phyloP scores from a whole-genome alignment of 78 protist genomes.

The Guillardia theta region DNA sequence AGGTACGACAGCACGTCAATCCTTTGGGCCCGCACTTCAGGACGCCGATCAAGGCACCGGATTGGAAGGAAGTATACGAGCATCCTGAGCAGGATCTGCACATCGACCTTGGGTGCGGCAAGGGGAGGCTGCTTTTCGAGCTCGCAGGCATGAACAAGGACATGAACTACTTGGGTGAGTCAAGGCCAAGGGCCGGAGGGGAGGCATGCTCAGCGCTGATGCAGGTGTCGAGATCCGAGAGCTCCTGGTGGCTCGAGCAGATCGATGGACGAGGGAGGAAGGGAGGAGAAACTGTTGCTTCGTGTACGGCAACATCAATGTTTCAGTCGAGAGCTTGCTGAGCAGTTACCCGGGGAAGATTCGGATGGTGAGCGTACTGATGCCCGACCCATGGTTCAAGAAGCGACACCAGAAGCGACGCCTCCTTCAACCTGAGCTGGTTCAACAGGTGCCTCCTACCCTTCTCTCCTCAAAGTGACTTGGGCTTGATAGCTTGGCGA shows the following conservation, averaged over 20 bases:
- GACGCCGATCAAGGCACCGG: background rate
- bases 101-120: constrained; percentile 37
- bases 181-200: background rate
- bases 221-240: constrained; percentile 36
- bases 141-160: background rate
- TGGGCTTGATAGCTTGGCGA: background rate
- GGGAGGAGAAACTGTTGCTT: background rate
- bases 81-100: background rate
- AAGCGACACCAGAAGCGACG: constrained; percentile 46
- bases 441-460: background rate
- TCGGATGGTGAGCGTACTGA: background rate
- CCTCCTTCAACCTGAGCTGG: constrained; percentile 43
- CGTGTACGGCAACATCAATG: background rate
- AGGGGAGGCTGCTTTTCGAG: background rate
- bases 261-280: background rate
- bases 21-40: background rate
- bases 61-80: background rate
- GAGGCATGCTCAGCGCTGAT: background rate
- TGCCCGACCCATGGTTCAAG: constrained; percentile 61
- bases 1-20: constrained; percentile 40
- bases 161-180: constrained; percentile 5
- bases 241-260: background rate
- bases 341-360: background rate
- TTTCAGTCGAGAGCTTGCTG: constrained; percentile 19
- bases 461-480: background rate